phyloP scores from a whole-genome alignment of 495 filamentous ascomycete genomes.

The Lasiosphaeria miniovina region DNA sequence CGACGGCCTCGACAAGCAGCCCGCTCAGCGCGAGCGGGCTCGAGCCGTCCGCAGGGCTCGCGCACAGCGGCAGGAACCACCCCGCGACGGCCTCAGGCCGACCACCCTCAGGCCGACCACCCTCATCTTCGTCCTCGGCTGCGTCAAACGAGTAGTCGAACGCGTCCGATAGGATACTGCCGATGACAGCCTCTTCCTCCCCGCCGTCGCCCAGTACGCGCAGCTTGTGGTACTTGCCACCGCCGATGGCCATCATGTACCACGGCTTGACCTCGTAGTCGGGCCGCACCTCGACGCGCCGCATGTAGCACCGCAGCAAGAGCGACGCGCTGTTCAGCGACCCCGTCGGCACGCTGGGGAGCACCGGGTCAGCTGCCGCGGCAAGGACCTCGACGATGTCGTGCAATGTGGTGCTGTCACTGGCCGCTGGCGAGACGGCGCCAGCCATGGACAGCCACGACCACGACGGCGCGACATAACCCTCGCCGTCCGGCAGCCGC shows the following conservation, averaged over 20 bases:
- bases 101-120: background rate
- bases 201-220: conserved; percentile 3
- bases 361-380: background rate
- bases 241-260: conserved; percentile 14
- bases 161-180: conserved; percentile 4
- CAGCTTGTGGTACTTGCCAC: conserved; percentile 11
- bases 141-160: conserved; percentile 11
- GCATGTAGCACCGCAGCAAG: conserved; percentile 6
- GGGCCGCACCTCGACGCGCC: conserved; percentile 10
- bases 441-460: conserved; percentile 7
- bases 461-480: conserved; percentile 10
- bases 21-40: background rate
- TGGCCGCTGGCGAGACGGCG: background rate
- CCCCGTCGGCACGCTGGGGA: conserved; percentile 5
- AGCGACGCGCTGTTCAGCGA: conserved; percentile 9
- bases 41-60: conserved; percentile 2
- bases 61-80: conserved; percentile 6
- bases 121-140: conserved; percentile 1
- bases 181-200: background rate
- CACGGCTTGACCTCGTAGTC: conserved; percentile 13
- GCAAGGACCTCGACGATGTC: conserved; percentile 1
- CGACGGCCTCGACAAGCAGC: conserved; percentile 1
- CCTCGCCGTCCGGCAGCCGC: background rate
- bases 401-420: background rate
- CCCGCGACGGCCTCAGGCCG: conserved; percentile 5